Conservation (phyloP, 1,139 yeast species). For the Protomyces pachydermus region DNA sequence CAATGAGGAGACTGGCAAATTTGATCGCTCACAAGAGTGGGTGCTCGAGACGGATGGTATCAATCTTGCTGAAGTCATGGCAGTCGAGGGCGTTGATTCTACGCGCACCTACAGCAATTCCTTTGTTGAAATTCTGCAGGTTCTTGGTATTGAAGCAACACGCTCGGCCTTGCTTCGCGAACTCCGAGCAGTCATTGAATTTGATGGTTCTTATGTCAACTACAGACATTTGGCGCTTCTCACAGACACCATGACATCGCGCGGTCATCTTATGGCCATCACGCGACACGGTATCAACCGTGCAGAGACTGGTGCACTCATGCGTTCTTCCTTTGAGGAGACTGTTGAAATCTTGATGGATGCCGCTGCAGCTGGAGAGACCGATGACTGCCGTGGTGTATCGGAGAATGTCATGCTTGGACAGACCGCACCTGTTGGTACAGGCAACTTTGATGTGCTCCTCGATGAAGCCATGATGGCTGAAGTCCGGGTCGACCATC, state of each 20-base stretch:
- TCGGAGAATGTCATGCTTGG: slow-evolving; percentile 97
- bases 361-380: slow-evolving; percentile 96
- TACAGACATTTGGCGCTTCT: slow-evolving; percentile 96
- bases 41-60: slow-evolving; percentile 98
- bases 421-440: slow-evolving; percentile 97
- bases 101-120: slow-evolving; percentile 89
- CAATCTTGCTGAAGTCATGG: slow-evolving; percentile 89
- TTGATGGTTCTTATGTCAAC: slow-evolving; percentile 98
- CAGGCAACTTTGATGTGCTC: slow-evolving; percentile 95
- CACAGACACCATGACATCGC: slow-evolving; percentile 97
- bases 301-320: slow-evolving; percentile 96
- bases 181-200: slow-evolving; percentile 93
- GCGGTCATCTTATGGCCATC: slow-evolving; percentile 97
- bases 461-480: slow-evolving; percentile 86
- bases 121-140: slow-evolving; percentile 90
- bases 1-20: slow-evolving; percentile 56
- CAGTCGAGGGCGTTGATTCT: slow-evolving; percentile 91
- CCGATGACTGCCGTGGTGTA: slow-evolving; percentile 97
- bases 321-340: slow-evolving; percentile 99
- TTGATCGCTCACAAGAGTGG: slow-evolving; percentile 88
- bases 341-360: slow-evolving; percentile 95
- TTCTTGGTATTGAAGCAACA: slow-evolving; percentile 97
- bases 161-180: slow-evolving; percentile 90
- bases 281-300: slow-evolving; percentile 99
- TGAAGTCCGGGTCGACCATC: slow-evolving; percentile 52